Evolutionary conservation across 768 basidiomycete species (phyloP).

Genomic region (Phaffia tasmanica): DNA sequence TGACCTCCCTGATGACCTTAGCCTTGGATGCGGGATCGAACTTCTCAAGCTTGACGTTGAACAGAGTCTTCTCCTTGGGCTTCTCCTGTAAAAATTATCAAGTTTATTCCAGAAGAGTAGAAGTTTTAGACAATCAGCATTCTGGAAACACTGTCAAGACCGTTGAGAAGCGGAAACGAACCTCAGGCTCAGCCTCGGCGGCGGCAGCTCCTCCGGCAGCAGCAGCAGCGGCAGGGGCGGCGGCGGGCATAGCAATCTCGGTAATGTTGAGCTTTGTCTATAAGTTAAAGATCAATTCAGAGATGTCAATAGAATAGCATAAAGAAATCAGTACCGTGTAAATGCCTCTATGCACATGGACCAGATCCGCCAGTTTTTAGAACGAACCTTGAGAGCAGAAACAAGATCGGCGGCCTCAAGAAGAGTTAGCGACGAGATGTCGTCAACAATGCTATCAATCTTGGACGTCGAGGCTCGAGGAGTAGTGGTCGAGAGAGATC

Average conservation of each 20-base stretch:
- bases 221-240: conserved; percentile 4
- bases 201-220: conserved; percentile 15
- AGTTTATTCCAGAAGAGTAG: not conserved
- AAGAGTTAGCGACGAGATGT: conserved; percentile 76
- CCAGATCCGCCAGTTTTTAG: not conserved
- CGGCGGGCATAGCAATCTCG: conserved; percentile 25
- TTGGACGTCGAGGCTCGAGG: conserved; percentile 44
- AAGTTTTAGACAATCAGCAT: not conserved
- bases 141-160: not conserved
- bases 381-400: conserved; percentile 67
- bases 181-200: conserved; percentile 24
- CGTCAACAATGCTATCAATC: conserved; percentile 75
- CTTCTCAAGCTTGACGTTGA: conserved; percentile 87
- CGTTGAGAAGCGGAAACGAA: not conserved
- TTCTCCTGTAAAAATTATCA: conserved; percentile 53
- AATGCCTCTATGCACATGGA: not conserved
- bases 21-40: conserved; percentile 86
- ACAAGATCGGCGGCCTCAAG: conserved; percentile 94
- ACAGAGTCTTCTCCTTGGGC: conserved; percentile 96
- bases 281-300: not conserved
- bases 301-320: not conserved
- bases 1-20: conserved; percentile 95
- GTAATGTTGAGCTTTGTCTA: conserved; percentile 26
- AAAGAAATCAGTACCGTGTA: not conserved
- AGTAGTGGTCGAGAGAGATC: conserved; percentile 21